Evolutionary conservation across 345 rosid species (phyloP).

Genomic region (Eucalyptus pauciflora): DNA sequence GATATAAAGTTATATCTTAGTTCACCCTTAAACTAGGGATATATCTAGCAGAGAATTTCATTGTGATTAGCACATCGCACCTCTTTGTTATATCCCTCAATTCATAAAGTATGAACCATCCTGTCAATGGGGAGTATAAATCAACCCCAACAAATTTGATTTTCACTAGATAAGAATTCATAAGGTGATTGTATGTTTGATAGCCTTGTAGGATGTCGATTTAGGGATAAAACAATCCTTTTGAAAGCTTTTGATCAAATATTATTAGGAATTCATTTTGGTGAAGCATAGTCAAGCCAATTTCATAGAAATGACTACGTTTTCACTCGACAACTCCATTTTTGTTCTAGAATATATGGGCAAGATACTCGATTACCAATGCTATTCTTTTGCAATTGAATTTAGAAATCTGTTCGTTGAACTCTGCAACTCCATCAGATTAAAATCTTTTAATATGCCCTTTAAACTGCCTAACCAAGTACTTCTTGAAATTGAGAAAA

Average conservation of each 20-base stretch:
- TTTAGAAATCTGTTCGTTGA: background rate
- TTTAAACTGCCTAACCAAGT: background rate
- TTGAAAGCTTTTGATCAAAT: accelerated
- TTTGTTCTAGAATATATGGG: too few species aligned
- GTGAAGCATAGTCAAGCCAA: background rate
- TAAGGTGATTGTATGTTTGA: background rate
- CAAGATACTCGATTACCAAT: too few species aligned
- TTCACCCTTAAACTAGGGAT: too few species aligned
- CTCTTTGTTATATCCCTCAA: too few species aligned
- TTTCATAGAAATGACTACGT: background rate
- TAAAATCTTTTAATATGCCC: background rate
- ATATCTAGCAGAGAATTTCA: too few species aligned
- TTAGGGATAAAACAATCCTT: background rate
- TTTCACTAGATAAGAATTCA: background rate
- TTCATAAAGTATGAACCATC: too few species aligned
- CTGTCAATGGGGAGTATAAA: accelerated
- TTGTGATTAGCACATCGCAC: too few species aligned
- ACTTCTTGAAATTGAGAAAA: background rate
- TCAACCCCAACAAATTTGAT: background rate
- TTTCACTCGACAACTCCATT: background rate
- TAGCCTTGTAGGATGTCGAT: background rate
- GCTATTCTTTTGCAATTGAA: too few species aligned
- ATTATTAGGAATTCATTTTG: too few species aligned
- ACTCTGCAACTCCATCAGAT: background rate
- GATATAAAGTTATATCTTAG: too few species aligned